Conservation (phyloP, 176 grass and related monocot genomes). For the Neostapfia colusana region DNA sequence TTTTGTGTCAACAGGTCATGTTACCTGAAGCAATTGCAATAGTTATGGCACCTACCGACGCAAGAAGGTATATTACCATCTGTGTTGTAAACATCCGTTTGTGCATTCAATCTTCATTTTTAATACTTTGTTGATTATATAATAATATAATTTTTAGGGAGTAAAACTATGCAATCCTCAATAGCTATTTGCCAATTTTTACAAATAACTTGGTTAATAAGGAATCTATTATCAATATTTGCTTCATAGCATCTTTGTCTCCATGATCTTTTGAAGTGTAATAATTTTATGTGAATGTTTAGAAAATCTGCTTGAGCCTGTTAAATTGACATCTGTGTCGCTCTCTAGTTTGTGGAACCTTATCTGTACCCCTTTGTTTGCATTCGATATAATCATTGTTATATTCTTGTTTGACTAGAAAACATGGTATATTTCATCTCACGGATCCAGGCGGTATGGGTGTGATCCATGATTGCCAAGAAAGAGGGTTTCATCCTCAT, state of each 20-base stretch:
- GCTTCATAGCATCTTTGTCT: background rate
- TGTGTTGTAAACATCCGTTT: conserved; percentile 32
- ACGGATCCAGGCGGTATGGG: conserved; percentile 89
- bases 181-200: background rate
- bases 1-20: conserved; percentile 73
- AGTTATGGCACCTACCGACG: conserved; percentile 98
- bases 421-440: conserved; percentile 97
- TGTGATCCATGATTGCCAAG: conserved; percentile 88
- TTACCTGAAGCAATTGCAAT: conserved; percentile 99
- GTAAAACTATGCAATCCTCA: conserved; percentile 26
- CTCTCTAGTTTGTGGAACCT: background rate
- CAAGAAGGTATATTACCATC: conserved; percentile 65
- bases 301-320: background rate
- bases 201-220: background rate
- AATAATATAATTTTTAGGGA: background rate
- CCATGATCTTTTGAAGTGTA: background rate
- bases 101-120: background rate
- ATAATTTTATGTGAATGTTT: conserved; percentile 11
- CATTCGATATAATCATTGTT: conserved; percentile 18
- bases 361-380: background rate
- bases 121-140: too few relatives aligned
- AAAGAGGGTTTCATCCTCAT: conserved; percentile 95
- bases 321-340: conserved; percentile 3
- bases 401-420: conserved; percentile 60
- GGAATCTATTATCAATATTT: conserved; percentile 5